These are phyloP conservation scores for Pythium rishiriense DNA, from an alignment of 352 stramenopile species.

Conservation along the genomic window DNA sequence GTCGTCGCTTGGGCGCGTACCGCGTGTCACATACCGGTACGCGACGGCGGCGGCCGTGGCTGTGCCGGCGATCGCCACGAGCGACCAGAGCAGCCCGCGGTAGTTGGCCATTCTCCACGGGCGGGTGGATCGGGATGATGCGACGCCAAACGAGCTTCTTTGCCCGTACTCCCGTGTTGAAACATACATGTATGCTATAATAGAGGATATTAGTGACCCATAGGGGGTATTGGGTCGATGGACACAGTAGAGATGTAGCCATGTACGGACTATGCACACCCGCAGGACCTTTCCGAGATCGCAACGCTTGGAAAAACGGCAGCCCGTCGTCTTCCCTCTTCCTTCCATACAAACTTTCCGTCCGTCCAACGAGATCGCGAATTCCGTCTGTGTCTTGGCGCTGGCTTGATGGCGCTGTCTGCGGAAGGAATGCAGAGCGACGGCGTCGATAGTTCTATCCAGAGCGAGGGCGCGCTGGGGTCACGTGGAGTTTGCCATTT, in stretches of 20 bases:
- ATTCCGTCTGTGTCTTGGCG: neutral
- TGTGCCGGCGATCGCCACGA: constrained; percentile 66
- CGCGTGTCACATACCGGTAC: constrained; percentile 66
- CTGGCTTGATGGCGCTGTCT: neutral
- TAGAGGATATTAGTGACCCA: neutral
- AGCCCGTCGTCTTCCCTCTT: neutral
- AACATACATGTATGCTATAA: constrained; percentile 4
- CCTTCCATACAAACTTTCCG: neutral
- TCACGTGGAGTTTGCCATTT: neutral
- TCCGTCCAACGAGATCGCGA: neutral
- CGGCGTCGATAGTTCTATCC: no score
- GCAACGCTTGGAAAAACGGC: neutral
- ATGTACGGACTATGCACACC: constrained; percentile 5
- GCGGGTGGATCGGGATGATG: constrained; percentile 12
- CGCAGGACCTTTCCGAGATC: neutral
- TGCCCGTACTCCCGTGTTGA: neutral
- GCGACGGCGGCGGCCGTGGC: constrained; percentile 54
- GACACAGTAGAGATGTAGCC: constrained; percentile 11
- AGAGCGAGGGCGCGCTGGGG: no score
- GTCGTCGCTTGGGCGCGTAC: constrained; percentile 27
- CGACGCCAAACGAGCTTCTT: neutral
- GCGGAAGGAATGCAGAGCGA: neutral
- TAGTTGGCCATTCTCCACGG: constrained; percentile 37
- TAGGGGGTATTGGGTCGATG: neutral
- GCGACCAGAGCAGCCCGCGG: constrained; percentile 60